phyloP scores from a whole-genome alignment of 2,329 filamentous ascomycete genomes.

The Ophiostoma novo-ulmi region DNA sequence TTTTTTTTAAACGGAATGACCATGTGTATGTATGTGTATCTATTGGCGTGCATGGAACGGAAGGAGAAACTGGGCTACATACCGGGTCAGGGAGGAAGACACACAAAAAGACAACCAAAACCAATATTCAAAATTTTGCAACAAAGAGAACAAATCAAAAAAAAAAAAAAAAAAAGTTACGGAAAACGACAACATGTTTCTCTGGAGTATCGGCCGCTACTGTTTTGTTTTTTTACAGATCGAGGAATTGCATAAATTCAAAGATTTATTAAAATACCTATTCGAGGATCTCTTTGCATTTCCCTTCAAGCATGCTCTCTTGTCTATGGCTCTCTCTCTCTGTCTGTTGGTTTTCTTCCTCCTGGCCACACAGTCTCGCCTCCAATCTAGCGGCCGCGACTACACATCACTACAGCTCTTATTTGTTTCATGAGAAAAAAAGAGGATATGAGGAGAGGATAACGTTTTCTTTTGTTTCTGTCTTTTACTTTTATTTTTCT shows the following conservation, averaged over 20 bases:
- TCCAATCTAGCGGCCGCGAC: not conserved
- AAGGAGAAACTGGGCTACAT: slow-evolving; percentile 12
- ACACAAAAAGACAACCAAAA: slow-evolving; percentile 3
- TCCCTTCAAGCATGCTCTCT: not conserved
- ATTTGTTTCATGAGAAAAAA: not conserved
- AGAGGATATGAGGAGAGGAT: not conserved
- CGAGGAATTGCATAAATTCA: slow-evolving; percentile 8
- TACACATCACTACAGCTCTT: not conserved
- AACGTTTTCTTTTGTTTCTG: not conserved
- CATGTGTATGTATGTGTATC: slow-evolving; percentile 18
- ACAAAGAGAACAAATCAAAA: not conserved
- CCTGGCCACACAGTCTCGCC: not conserved
- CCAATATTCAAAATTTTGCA: slow-evolving; percentile 15
- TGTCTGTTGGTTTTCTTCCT: not conserved
- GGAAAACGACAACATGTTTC: slow-evolving; percentile 16
- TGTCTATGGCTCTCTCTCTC: not conserved
- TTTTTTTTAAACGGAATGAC: slow-evolving; percentile 12
- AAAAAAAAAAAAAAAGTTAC: not conserved
- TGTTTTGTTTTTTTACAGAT: slow-evolving; percentile 19
- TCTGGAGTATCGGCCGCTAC: slow-evolving; percentile 1
- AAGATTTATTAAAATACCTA: not conserved
- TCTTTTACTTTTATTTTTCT: not conserved
- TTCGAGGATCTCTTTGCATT: not conserved
- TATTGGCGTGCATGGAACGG: slow-evolving; percentile 19
- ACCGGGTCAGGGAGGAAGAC: not conserved